Evolutionary conservation across 306 rosid genomes (phyloP).

Genomic region (Purshia tridentata): DNA sequence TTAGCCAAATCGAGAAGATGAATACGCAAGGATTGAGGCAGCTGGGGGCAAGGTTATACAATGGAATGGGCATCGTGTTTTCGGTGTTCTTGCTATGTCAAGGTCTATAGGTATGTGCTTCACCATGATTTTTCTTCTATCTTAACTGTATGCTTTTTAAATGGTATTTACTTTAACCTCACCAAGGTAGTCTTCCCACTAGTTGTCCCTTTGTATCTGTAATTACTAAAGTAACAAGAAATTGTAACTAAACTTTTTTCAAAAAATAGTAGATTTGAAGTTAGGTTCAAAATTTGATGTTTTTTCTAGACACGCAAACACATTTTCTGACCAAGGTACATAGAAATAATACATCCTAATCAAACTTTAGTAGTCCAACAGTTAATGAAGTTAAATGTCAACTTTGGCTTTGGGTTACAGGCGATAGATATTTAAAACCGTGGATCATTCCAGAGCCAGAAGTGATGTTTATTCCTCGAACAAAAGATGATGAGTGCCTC

Average conservation of each 20-base stretch:
- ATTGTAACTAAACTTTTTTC: not conserved
- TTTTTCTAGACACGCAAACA: not conserved
- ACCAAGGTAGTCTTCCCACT: not conserved
- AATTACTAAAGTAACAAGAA: not conserved
- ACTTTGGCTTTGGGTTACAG: constrained; percentile 42
- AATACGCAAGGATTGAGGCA: constrained; percentile 83
- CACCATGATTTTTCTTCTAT: constrained; percentile 5
- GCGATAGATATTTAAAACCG: constrained; percentile 89
- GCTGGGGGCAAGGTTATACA: constrained; percentile 94
- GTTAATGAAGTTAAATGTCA: not conserved
- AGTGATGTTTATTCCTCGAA: constrained; percentile 64
- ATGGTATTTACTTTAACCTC: constrained; percentile 20
- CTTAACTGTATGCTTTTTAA: not conserved
- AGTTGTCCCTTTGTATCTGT: not conserved
- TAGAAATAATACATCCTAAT: not conserved
- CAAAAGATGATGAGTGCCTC: constrained; percentile 78
- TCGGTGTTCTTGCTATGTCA: constrained; percentile 93
- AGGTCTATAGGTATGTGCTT: constrained; percentile 76
- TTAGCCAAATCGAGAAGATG: constrained; percentile 89
- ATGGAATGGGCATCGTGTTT: constrained; percentile 91
- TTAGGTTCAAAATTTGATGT: not conserved
- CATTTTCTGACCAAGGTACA: not conserved
- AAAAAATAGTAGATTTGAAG: not conserved
- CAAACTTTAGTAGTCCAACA: not conserved
- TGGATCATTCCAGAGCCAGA: constrained; percentile 98